Conservation (phyloP, 192 early-diverging fungal species). For the Funneliformis mosseae region DNA sequence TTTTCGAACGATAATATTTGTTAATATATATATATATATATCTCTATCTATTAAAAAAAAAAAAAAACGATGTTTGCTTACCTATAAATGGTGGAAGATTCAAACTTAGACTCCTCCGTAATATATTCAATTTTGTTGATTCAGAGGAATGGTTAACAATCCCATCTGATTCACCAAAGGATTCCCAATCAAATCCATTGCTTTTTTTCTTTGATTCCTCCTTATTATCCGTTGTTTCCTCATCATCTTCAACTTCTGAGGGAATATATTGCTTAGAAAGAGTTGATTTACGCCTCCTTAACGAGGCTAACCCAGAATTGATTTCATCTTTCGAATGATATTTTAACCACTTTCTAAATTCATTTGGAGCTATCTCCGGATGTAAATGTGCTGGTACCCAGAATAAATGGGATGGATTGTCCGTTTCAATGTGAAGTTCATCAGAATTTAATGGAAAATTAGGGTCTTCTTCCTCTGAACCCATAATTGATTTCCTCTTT, state of each 20-base stretch:
- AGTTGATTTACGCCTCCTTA: constrained; percentile 43
- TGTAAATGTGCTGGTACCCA: constrained; percentile 53
- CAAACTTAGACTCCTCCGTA: constrained; percentile 28
- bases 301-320: constrained; percentile 33
- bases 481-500: constrained; percentile 28
- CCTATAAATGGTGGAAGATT: constrained; percentile 29
- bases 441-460: background rate
- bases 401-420: constrained; percentile 47
- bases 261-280: constrained; percentile 48
- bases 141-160: constrained; percentile 7
- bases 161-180: constrained; percentile 1
- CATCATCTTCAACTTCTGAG: constrained; percentile 32
- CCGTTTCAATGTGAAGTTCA: constrained; percentile 46
- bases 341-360: constrained; percentile 47
- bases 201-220: background rate
- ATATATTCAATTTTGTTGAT: constrained; percentile 27
- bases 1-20: too few species aligned
- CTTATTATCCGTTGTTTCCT: background rate
- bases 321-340: constrained; percentile 42
- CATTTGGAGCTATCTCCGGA: constrained; percentile 51
- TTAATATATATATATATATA: too few species aligned
- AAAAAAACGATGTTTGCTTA: background rate
- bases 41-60: background rate
- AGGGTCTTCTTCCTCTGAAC: background rate
- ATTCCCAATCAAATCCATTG: constrained; percentile 16